These are phyloP conservation scores for Xylaria sp. DNA, from an alignment of 2,329 filamentous ascomycete species.

Conservation along the genomic window DNA sequence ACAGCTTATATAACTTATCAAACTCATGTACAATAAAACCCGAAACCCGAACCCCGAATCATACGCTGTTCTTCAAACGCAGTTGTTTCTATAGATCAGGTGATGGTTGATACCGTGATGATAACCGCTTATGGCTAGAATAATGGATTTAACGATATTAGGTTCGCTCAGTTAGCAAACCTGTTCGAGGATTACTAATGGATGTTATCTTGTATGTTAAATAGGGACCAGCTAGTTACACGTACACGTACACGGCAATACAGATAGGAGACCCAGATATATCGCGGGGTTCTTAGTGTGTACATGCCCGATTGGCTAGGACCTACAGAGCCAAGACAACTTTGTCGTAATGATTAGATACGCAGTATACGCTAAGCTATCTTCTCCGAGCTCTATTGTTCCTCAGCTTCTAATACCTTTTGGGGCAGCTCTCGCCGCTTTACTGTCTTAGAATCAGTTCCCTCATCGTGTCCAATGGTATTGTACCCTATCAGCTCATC, in stretches of 20 bases:
- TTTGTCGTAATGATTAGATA: slow-evolving; percentile 21
- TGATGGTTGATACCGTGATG: background rate
- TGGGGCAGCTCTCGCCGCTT: slow-evolving; percentile 14
- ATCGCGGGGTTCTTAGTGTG: slow-evolving; percentile 17
- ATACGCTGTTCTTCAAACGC: background rate
- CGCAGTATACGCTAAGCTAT: slow-evolving; percentile 37
- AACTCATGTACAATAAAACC: background rate
- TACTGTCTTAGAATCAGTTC: background rate
- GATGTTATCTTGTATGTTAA: background rate
- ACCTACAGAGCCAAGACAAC: slow-evolving; percentile 23
- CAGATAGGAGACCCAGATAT: background rate
- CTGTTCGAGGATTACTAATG: background rate
- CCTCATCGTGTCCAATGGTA: slow-evolving; percentile 30
- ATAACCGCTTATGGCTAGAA: background rate
- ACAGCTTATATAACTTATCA: background rate
- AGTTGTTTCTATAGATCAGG: background rate
- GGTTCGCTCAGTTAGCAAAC: background rate
- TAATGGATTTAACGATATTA: background rate
- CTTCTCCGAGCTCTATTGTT: slow-evolving; percentile 42
- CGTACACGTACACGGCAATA: too few relatives aligned
- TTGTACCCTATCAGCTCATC: slow-evolving; percentile 31
- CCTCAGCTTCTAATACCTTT: slow-evolving; percentile 14
- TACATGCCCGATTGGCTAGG: slow-evolving; percentile 21
- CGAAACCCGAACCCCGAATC: background rate
- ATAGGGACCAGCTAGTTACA: background rate